Percentiles rank a stretch among this genome's conserved stretches.
These are phyloP conservation scores for Lathyrus sativus DNA, from an alignment of 306 rosid genomes.

Conservation along the genomic window DNA sequence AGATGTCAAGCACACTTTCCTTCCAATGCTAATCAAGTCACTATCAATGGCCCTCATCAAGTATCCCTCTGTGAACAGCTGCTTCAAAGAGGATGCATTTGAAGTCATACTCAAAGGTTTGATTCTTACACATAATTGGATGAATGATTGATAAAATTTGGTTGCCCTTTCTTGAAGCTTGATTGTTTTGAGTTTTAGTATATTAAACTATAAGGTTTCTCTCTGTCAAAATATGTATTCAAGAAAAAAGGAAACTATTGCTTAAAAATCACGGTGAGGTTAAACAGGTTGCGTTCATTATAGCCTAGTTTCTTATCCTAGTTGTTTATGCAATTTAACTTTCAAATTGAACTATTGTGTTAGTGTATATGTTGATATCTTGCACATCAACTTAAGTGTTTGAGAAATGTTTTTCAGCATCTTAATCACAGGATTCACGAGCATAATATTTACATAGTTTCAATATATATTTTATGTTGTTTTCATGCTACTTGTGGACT, in stretches of 20 bases:
- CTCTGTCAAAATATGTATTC: background rate
- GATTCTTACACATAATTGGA: constrained; percentile 31
- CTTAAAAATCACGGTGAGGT: background rate
- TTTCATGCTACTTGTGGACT: background rate
- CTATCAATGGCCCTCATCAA: constrained; percentile 80
- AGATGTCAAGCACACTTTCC: constrained; percentile 82
- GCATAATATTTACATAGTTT: constrained; percentile 18
- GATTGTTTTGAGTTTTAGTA: constrained; percentile 8
- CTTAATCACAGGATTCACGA: constrained; percentile 13
- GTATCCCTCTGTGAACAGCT: constrained; percentile 77
- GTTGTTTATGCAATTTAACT: background rate
- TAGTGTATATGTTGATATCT: background rate
- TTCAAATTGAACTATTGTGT: background rate
- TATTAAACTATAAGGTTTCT: constrained; percentile 6
- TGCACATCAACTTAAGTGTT: background rate
- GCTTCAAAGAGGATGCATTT: constrained; percentile 75
- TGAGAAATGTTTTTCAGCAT: constrained; percentile 5
- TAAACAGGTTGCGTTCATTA: background rate
- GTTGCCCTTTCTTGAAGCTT: constrained; percentile 17
- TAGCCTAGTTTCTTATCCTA: constrained; percentile 10
- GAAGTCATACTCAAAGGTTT: constrained; percentile 86
- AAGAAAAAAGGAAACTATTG: constrained; percentile 1
- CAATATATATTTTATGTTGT: background rate
- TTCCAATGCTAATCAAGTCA: constrained; percentile 77
- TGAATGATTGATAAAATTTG: constrained; percentile 13